Base-by-base conservation (phyloP, 208 protist genomes). In the Leishmania lainsoni region DNA sequence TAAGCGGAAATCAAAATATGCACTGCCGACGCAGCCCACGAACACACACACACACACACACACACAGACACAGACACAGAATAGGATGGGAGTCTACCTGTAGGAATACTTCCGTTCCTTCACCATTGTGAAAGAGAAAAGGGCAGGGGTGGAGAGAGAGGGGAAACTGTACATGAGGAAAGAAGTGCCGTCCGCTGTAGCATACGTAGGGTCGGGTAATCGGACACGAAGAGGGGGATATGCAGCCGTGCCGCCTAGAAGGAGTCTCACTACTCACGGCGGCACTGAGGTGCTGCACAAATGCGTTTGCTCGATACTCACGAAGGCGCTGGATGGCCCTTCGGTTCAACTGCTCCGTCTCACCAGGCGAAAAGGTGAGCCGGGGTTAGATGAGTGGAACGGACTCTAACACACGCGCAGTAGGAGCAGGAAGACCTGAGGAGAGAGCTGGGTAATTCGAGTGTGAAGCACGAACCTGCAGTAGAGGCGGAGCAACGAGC, bases 31-130 rank as follows among this genome's bases (percentile, higher is more conserved):
- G 10, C 72, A 61, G 72, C 17, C 48, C 65, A 80, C 77, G 75
- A 35, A 66, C 68, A 65, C 17, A 42, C 26, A 63, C n/a, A 66
- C 52, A 66, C 76, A 58, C 29, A 61, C 35, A 22, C 54, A 76
- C n/a, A 32, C 29, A 79, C 12, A 22, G n/a, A n/a, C 17, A 39
- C 16, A 48, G 42, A 70, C 35, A 74, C 48, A 26, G 5, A 83
- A 83, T 1, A 58, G 32, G 29, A 52, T 10, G 68, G 54, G 29
- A 68, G 29, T 39, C 17, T 32, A 68, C 39, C 39, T 42, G 79
- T 69, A 61, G 14, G 26, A 42, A 68, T 32, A 56, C 59, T 77
- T 59, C 32, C 76, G 56, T 61, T 56, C 29, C 26, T 65, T 26
- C 3, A 5, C 12, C 26, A 68, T n/a, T 39, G 61, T 29, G 29